Evolutionary conservation across 2,329 filamentous ascomycete species (phyloP), one percentile per base, ranked within the genome.

Genomic region (Periconia sp.): DNA sequence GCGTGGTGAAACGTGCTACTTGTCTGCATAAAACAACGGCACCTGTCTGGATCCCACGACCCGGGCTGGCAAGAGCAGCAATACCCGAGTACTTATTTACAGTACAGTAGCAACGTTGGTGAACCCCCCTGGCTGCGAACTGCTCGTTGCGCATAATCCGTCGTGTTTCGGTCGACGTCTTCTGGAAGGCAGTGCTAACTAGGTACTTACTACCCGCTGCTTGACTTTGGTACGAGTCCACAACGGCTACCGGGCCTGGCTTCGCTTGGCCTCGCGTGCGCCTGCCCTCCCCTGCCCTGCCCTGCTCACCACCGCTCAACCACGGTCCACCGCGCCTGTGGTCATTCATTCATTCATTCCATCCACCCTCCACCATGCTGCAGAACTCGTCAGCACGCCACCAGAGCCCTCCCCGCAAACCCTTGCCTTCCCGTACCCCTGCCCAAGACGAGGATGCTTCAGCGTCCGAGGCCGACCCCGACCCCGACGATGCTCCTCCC

Each of bases 401-500:
- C 33, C 3, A 14, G 6, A n/a, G 11, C 33, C 33, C 6, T 11
- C 15, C 33, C 33, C 33, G 13, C 33, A 37, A 37, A 6, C 33
- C 6, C 15, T 37, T 11, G 33, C 33, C 33, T n/a, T 37, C 33
- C 33, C 11, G 13, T 37, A 56, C 50, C 8, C 54, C 58, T 18
- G 57, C 56, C 23, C 60, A 50, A 53, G 50, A 62, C 48, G 63
- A 50, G 17, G 40, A 53, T 50, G 23, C 50, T 2, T 59, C 61
- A 18, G 57, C 57, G 14, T 63, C 62, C 18, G 64, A 61, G 14
- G 57, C 60, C 37, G 66, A 68, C 20, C 65, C 63, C 51, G 71
- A 70, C 20, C 35, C 59, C n/a, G 66, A 43, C 10, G 15, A 70
- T 33, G 55, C 63, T 41, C 65, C 63, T 41, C 65, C 69, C 8